phyloP scores from a whole-genome alignment of 2,329 filamentous ascomycete species.

The Sphaerostilbella broomeana region DNA sequence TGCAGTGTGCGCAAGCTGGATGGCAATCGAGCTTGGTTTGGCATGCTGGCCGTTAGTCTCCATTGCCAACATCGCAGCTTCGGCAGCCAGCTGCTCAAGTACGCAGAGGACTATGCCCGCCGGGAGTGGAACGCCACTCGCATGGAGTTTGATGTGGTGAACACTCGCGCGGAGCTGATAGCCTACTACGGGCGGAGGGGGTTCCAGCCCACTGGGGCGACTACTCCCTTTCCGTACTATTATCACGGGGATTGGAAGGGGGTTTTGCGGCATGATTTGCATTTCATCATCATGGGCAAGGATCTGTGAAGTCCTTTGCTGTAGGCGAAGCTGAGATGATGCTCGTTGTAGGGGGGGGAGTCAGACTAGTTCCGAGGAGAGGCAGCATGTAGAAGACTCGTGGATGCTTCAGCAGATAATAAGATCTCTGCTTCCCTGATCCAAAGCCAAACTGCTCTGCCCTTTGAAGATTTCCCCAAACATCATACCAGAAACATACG shows the following conservation, averaged over 20 bases:
- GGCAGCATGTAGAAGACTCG: too few relatives aligned
- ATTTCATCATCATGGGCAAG: not conserved
- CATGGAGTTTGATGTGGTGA: conserved; percentile 27
- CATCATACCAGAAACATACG: too few relatives aligned
- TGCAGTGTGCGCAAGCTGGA: conserved; percentile 21
- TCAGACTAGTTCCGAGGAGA: too few relatives aligned
- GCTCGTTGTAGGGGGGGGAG: too few relatives aligned
- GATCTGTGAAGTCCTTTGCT: too few relatives aligned
- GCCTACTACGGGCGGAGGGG: conserved; percentile 30
- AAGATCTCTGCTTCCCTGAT: too few relatives aligned
- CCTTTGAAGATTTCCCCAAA: too few relatives aligned
- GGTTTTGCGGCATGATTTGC: not conserved
- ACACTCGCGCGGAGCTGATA: conserved; percentile 26
- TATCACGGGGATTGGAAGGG: not conserved
- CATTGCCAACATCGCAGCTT: conserved; percentile 24
- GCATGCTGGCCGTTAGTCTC: conserved; percentile 29
- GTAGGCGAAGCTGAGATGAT: too few relatives aligned
- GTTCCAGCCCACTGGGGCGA: conserved; percentile 27
- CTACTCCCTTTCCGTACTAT: conserved; percentile 25
- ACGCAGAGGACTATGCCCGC: conserved; percentile 26
- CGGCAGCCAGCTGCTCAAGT: conserved; percentile 24
- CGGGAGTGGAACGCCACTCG: conserved; percentile 21
- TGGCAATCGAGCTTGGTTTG: conserved; percentile 23
- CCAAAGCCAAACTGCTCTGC: too few relatives aligned
- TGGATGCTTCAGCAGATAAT: too few relatives aligned